Evolutionary conservation across 768 basidiomycete genomes (phyloP).

Genomic region (Guyanaporus albipodus): DNA sequence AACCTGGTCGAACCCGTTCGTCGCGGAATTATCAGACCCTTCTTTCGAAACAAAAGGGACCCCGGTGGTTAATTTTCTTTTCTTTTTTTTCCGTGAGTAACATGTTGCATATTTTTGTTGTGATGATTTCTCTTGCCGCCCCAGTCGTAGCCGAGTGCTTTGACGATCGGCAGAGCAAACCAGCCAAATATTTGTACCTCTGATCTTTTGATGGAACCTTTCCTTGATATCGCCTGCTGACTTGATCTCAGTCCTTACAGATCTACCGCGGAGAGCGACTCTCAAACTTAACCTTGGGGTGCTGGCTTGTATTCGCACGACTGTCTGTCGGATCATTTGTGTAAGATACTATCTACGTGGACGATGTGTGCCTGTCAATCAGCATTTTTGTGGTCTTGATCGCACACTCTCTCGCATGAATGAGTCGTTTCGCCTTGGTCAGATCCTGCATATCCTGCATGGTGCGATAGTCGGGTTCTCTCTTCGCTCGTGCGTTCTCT

Average conservation of each 20-base stretch:
- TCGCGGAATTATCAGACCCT: conserved; percentile 19
- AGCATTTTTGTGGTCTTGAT: conserved; percentile 58
- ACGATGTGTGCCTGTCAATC: conserved; percentile 39
- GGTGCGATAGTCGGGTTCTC: conserved; percentile 44
- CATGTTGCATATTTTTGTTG: neutral
- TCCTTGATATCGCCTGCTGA: conserved; percentile 9
- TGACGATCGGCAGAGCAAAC: conserved; percentile 67
- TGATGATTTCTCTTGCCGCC: conserved; percentile 72
- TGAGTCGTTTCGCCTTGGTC: conserved; percentile 59
- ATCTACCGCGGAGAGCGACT: neutral
- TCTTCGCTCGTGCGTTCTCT: conserved; percentile 12
- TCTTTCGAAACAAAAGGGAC: conserved; percentile 7
- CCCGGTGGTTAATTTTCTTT: neutral
- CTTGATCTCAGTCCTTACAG: neutral
- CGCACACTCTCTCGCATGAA: conserved; percentile 65
- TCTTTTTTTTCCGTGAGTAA: no score
- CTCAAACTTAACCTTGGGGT: neutral
- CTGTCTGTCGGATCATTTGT: conserved; percentile 2
- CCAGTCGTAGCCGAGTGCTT: conserved; percentile 62
- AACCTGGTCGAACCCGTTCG: conserved; percentile 60
- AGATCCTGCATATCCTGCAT: conserved; percentile 46
- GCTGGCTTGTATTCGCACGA: neutral
- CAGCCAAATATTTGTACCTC: conserved; percentile 66
- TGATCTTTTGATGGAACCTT: conserved; percentile 35
- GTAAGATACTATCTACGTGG: neutral